Base-by-base conservation (phyloP, 1,139 yeast species). In the Blastobotrys illinoisensis region DNA sequence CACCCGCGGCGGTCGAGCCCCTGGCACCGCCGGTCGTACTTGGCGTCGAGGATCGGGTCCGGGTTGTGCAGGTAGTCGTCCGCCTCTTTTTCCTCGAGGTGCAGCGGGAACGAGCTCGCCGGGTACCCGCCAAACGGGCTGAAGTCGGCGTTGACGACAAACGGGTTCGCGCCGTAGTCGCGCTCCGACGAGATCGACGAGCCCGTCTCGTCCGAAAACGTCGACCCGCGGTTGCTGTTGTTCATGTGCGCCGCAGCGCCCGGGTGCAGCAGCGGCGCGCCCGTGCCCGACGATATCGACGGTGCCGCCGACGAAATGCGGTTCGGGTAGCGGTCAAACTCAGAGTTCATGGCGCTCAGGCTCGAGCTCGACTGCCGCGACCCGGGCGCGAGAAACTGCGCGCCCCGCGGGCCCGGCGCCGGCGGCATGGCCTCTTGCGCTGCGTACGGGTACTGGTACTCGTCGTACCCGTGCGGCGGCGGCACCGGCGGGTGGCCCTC, bases 121-220 rank as follows among this genome's bases (percentile, higher is more conserved):
- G 97, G 97, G 69, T 88, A 90, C 9, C 97, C 97, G 54, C 97
- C 97, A 74, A 90, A 90, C 1, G 97, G 97, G 52, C 90, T 83
- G 50, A 73, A 74, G 59, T 74, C 77, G 2, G 75, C 73, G 58
- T 71, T 71, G 36, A 68, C 68, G 32, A 67, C 66, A 59, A 67
- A 68, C 14, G 70, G 70, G 54, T 66, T 66, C 50, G 56, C 54
- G 49, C 54, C 53, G 24, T 53, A 48, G 43, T 59, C 63, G 24
- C 56, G 54, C 28, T 59, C 62, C 3, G 68, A 65, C 43, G 64
- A 57, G n/a, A 62, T 52, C 1, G 67, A 62, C 13, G 66, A 59
- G 5, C 61, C 63, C 1, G 68, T 58, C 44, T 58, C 62, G 47
- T 64, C 67, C 2, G 68, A 63, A 46, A 63, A 53, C 14, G 65